Conservation (phyloP, 2,329 filamentous ascomycete species). For the Fusarium anthophilum region DNA sequence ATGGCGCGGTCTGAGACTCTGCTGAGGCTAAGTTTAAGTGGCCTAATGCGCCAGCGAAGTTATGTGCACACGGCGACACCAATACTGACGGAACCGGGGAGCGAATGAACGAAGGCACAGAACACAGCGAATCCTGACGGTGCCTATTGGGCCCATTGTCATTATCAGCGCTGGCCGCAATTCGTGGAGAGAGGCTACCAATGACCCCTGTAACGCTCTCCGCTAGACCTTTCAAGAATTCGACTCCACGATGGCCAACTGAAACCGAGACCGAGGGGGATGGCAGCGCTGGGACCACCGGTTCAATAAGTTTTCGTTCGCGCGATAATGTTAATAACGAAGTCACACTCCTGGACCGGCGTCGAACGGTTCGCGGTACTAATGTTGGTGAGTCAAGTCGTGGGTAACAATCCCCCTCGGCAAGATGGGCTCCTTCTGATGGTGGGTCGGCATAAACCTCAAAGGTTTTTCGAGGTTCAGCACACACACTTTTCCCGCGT, state of each 20-base stretch:
- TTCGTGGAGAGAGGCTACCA: slow-evolving; percentile 33
- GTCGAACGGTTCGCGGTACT: slow-evolving; percentile 15
- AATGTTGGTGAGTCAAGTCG: slow-evolving; percentile 37
- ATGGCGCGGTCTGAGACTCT: slow-evolving; percentile 26
- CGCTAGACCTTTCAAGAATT: slow-evolving; percentile 26
- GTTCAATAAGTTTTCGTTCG: slow-evolving; percentile 10
- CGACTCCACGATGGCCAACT: slow-evolving; percentile 31
- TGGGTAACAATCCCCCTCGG: slow-evolving; percentile 36
- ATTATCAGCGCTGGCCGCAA: slow-evolving; percentile 26
- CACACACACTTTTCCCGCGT: slow-evolving; percentile 49
- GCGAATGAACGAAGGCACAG: slow-evolving; percentile 15
- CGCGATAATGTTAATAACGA: slow-evolving; percentile 19
- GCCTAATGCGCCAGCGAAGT: slow-evolving; percentile 20
- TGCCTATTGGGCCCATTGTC: slow-evolving; percentile 13
- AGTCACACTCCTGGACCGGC: slow-evolving; percentile 42
- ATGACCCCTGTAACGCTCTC: slow-evolving; percentile 34
- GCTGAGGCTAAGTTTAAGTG: slow-evolving; percentile 35
- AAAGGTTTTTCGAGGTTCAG: slow-evolving; percentile 39
- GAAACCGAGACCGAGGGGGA: slow-evolving; percentile 25
- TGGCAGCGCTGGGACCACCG: slow-evolving; percentile 11
- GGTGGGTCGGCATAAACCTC: slow-evolving; percentile 39
- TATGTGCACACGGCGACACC: slow-evolving; percentile 30
- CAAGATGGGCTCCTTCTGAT: slow-evolving; percentile 19
- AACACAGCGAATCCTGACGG: slow-evolving; percentile 30
- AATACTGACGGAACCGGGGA: slow-evolving; percentile 19